Conservation (phyloP, 1,139 yeast species). For the Yamadazyma siamensis region DNA sequence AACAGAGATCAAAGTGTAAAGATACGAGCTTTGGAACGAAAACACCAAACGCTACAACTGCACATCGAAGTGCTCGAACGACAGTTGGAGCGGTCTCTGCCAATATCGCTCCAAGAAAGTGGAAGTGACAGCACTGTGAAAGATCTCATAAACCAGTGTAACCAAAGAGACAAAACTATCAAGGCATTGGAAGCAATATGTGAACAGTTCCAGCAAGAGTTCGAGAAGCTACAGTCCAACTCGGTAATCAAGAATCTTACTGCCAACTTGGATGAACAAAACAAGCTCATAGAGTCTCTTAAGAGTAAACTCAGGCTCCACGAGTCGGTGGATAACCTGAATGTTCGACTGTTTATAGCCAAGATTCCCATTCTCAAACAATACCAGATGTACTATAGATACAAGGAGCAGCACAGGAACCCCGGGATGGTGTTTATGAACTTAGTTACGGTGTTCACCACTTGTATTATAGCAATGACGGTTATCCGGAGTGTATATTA, state of each 20-base stretch:
- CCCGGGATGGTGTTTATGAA: slow-evolving; percentile 21
- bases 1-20: slow-evolving; percentile 9
- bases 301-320: slow-evolving; percentile 17
- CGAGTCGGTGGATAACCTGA: slow-evolving; percentile 5
- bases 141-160: slow-evolving; percentile 13
- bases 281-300: slow-evolving; percentile 19
- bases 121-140: slow-evolving; percentile 5
- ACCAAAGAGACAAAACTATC: slow-evolving; percentile 21
- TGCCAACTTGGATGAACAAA: slow-evolving; percentile 19
- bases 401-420: slow-evolving; percentile 22
- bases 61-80: slow-evolving; percentile 21
- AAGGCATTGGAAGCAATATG: slow-evolving; percentile 20
- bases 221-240: slow-evolving; percentile 14
- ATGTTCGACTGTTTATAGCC: slow-evolving; percentile 16
- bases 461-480: slow-evolving; percentile 17
- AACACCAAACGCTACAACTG: slow-evolving; percentile 16
- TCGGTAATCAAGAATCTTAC: slow-evolving; percentile 17
- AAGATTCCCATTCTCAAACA: slow-evolving; percentile 34
- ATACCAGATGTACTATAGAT: slow-evolving; percentile 24
- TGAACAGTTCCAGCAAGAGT: slow-evolving; percentile 20
- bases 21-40: slow-evolving; percentile 18
- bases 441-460: slow-evolving; percentile 19
- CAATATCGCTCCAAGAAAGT: too few species aligned
- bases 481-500: slow-evolving; percentile 12
- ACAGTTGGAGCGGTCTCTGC: too few species aligned